These are phyloP conservation scores for Aspergillus sclerotiicarbonarius DNA, from an alignment of 495 filamentous ascomycete species.

Conservation along the genomic window DNA sequence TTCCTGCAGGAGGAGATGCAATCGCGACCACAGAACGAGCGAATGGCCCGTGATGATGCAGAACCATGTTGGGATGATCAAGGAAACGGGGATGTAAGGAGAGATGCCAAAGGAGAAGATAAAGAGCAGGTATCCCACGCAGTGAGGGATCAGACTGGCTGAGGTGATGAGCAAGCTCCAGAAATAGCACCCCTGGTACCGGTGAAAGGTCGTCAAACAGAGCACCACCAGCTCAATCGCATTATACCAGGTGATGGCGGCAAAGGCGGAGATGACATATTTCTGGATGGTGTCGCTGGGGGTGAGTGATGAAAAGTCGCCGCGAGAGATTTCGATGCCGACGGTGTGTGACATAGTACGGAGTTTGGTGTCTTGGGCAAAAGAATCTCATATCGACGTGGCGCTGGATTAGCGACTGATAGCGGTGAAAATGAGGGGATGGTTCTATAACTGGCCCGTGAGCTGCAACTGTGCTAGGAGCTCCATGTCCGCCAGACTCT, in stretches of 20 bases:
- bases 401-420: neutral
- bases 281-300: slow-evolving; percentile 9
- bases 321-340: neutral
- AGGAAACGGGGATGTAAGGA: slow-evolving; percentile 34
- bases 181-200: slow-evolving; percentile 48
- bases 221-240: slow-evolving; percentile 45
- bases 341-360: neutral
- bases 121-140: slow-evolving; percentile 44
- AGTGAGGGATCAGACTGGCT: slow-evolving; percentile 39
- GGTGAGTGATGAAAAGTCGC: neutral
- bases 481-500: neutral
- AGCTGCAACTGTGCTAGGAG: neutral
- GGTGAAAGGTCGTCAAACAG: slow-evolving; percentile 48
- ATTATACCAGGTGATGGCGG: slow-evolving; percentile 48
- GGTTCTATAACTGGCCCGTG: neutral
- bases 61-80: slow-evolving; percentile 45
- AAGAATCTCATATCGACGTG: neutral
- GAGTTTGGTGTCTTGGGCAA: neutral
- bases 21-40: slow-evolving; percentile 47
- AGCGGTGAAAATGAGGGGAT: too few relatives aligned
- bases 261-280: slow-evolving; percentile 34
- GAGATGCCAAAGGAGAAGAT: slow-evolving; percentile 35
- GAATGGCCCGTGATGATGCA: slow-evolving; percentile 50
- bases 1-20: slow-evolving; percentile 44
- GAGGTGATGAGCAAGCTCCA: slow-evolving; percentile 49